These are phyloP conservation scores for Funneliformis caledonium DNA, from an alignment of 371 early-diverging fungal genomes.

Conservation along the genomic window DNA sequence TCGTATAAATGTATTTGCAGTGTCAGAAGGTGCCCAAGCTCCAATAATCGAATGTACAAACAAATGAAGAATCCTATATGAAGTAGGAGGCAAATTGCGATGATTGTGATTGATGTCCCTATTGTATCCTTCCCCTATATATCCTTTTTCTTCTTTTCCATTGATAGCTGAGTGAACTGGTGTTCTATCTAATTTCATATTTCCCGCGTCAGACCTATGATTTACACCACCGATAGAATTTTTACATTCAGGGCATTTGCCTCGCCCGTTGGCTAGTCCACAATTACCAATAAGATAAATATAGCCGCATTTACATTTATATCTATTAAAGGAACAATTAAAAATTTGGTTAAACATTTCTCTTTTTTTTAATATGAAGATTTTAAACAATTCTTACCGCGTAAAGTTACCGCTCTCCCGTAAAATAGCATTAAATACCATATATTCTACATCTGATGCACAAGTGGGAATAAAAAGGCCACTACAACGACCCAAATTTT, in stretches of 20 bases:
- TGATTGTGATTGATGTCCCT: background rate
- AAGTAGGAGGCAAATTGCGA: conserved; percentile 8
- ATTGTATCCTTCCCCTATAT: background rate
- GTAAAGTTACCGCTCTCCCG: no score
- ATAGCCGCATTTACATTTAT: conserved; percentile 40
- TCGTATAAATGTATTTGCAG: background rate
- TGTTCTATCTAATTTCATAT: conserved; percentile 1
- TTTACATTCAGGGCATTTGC: conserved; percentile 25
- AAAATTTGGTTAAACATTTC: background rate
- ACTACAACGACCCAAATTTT: background rate
- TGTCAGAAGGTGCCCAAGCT: conserved; percentile 11
- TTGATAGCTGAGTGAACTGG: background rate
- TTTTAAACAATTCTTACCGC: background rate
- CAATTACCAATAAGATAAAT: conserved; percentile 35
- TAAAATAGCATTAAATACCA: conserved; percentile 8
- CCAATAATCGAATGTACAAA: conserved; percentile 38
- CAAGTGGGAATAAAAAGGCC: conserved; percentile 26
- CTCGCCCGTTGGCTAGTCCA: conserved; percentile 3
- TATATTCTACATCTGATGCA: background rate
- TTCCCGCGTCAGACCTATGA: background rate
- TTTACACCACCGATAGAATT: conserved; percentile 6
- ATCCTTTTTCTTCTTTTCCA: conserved; percentile 10
- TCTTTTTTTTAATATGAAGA: background rate
- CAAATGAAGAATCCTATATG: conserved; percentile 39
- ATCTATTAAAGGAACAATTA: background rate